Percentiles rank a stretch among this genome's conserved stretches.
Evolutionary conservation across 176 grass and related monocot genomes (phyloP).

Genomic region (Otatea glauca): DNA sequence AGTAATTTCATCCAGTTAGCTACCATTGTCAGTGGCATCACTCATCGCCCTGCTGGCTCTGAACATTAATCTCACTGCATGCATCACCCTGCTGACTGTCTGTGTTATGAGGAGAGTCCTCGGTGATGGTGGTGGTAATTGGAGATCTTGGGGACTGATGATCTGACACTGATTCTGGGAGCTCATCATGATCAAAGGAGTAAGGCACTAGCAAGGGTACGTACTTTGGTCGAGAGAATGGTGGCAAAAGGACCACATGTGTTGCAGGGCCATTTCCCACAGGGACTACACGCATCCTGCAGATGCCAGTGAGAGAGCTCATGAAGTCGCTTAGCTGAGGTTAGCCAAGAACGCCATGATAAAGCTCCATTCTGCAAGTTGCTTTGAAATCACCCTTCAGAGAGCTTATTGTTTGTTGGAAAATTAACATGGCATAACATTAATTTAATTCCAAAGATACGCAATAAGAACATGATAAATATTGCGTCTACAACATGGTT

Average conservation of each 20-base stretch:
- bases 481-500: no score
- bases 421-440: no score
- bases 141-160: constrained; percentile 54
- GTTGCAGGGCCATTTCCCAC: constrained; percentile 64
- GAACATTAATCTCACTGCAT: constrained; percentile 51
- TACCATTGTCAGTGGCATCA: constrained; percentile 45
- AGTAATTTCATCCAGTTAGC: constrained; percentile 50
- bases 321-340: constrained; percentile 72
- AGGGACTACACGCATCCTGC: constrained; percentile 63
- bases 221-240: constrained; percentile 47
- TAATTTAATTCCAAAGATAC: no score
- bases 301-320: constrained; percentile 63
- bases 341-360: constrained; percentile 60
- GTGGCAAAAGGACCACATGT: constrained; percentile 66
- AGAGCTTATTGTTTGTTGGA: no score
- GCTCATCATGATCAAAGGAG: constrained; percentile 50
- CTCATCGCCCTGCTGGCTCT: constrained; percentile 45
- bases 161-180: constrained; percentile 57
- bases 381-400: constrained; percentile 68
- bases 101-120: constrained; percentile 24
- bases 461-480: no score
- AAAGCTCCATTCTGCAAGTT: constrained; percentile 67
- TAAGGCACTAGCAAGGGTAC: constrained; percentile 55
- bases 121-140: constrained; percentile 28
- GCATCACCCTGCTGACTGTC: constrained; percentile 51